phyloP scores from a whole-genome alignment of 371 early-diverging fungal species.

The Mucor saturninus region DNA sequence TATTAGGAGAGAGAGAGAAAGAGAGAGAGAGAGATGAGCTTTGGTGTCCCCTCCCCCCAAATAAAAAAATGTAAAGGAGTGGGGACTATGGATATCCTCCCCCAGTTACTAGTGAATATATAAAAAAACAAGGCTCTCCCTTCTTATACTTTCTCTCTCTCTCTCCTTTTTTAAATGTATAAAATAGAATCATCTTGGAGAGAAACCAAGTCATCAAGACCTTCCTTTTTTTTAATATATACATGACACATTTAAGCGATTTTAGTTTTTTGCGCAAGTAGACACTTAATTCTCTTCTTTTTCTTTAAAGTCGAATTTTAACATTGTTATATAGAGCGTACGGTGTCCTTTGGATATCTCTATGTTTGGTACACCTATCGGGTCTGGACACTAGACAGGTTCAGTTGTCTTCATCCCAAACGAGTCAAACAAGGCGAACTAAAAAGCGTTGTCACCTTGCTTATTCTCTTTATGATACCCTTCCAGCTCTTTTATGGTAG shows the following conservation, averaged over 20 bases:
- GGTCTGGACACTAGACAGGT: constrained; percentile 42
- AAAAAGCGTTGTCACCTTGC: constrained; percentile 51
- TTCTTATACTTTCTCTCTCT: too few species aligned
- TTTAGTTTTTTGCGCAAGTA: constrained; percentile 46
- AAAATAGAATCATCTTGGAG: too few species aligned
- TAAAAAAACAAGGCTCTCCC: too few species aligned
- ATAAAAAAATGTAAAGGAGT: too few species aligned
- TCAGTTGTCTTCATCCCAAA: constrained; percentile 39
- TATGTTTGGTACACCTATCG: constrained; percentile 47
- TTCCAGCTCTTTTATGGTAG: constrained; percentile 56
- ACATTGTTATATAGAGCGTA: constrained; percentile 35
- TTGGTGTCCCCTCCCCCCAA: too few species aligned
- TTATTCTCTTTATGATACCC: constrained; percentile 54
- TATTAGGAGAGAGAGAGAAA: too few species aligned
- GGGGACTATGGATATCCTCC: too few species aligned
- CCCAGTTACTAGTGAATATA: too few species aligned
- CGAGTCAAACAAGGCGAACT: constrained; percentile 52
- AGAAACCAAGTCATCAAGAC: too few species aligned
- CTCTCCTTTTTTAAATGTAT: too few species aligned
- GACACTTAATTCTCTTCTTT: background rate
- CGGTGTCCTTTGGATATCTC: constrained; percentile 44
- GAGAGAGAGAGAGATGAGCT: too few species aligned
- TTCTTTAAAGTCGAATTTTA: background rate
- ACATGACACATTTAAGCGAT: constrained; percentile 55
- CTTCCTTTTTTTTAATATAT: background rate